Percentiles rank a stretch among this genome's conserved stretches.
Evolutionary conservation across 192 early-diverging fungal species (phyloP).

Genomic region (Podila horticola): DNA sequence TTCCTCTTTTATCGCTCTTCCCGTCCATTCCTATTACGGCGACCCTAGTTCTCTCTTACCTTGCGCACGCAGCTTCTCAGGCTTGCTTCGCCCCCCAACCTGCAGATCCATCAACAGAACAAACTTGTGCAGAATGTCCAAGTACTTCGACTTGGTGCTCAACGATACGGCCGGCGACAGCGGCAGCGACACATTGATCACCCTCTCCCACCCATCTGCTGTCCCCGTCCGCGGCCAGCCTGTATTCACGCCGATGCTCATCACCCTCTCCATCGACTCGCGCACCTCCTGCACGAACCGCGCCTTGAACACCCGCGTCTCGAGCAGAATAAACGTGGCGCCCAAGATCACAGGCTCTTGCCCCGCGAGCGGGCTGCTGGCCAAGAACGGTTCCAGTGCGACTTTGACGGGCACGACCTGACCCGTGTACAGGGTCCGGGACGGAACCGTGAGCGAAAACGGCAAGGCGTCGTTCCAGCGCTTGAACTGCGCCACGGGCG

Average conservation of each 20-base stretch:
- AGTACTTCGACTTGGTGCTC: slow-evolving; percentile 9
- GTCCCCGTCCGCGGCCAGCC: slow-evolving; percentile 20
- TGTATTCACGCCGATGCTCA: slow-evolving; percentile 7
- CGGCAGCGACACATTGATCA: slow-evolving; percentile 17
- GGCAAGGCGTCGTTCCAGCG: slow-evolving; percentile 9
- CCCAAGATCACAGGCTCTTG: slow-evolving; percentile 1
- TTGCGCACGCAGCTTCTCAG: slow-evolving; percentile 12
- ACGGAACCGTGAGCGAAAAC: slow-evolving; percentile 7
- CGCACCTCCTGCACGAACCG: slow-evolving; percentile 12
- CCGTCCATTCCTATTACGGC: not conserved
- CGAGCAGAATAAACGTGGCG: slow-evolving; percentile 19
- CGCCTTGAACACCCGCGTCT: slow-evolving; percentile 13
- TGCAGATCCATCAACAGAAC: slow-evolving; percentile 11
- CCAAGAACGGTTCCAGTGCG: slow-evolving; percentile 1
- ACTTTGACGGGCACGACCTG: slow-evolving; percentile 18
- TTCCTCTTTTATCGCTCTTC: not conserved
- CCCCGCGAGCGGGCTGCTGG: not conserved
- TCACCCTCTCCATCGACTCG: slow-evolving; percentile 12
- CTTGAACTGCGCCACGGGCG: not conserved
- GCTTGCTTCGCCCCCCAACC: slow-evolving; percentile 2
- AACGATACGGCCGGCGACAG: slow-evolving; percentile 10
- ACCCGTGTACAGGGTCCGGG: slow-evolving; percentile 2
- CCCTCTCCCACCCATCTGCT: slow-evolving; percentile 8
- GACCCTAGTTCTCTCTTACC: not conserved
- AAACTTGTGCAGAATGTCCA: slow-evolving; percentile 21